phyloP scores from a whole-genome alignment of 2,329 filamentous ascomycete species.

The Scortechinia acanthostroma region DNA sequence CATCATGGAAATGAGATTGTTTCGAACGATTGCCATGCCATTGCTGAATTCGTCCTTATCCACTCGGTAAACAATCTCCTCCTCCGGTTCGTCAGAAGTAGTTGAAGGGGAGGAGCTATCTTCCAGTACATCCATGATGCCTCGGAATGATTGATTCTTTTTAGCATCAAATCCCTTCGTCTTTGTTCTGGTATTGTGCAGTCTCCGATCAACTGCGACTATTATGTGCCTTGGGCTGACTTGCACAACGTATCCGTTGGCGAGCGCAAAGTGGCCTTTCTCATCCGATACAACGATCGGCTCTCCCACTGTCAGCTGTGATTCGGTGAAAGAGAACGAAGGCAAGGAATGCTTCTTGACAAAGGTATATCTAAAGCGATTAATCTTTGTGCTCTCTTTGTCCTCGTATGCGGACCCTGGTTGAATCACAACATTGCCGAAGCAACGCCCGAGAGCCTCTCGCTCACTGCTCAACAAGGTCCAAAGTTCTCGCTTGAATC shows the following conservation, averaged over 20 bases:
- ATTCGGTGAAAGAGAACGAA: slow-evolving; percentile 60
- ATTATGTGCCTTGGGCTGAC: slow-evolving; percentile 50
- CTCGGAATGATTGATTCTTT: slow-evolving; percentile 57
- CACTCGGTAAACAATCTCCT: slow-evolving; percentile 49
- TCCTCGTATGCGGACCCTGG: slow-evolving; percentile 48
- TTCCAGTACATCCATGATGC: slow-evolving; percentile 57
- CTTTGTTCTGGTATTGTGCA: slow-evolving; percentile 57
- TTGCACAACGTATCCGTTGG: slow-evolving; percentile 63
- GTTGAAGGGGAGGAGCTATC: slow-evolving; percentile 28
- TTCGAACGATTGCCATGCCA: slow-evolving; percentile 65
- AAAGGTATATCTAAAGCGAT: slow-evolving; percentile 62
- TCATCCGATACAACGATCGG: slow-evolving; percentile 70
- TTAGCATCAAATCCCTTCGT: slow-evolving; percentile 48
- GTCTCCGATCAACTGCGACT: slow-evolving; percentile 61
- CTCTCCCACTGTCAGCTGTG: slow-evolving; percentile 61
- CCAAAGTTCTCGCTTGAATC: slow-evolving; percentile 64
- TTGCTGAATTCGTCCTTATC: slow-evolving; percentile 75
- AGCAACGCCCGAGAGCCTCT: slow-evolving; percentile 61
- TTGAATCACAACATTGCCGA: slow-evolving; percentile 58
- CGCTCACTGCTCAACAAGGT: slow-evolving; percentile 67
- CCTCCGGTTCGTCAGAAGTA: slow-evolving; percentile 20
- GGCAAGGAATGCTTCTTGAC: slow-evolving; percentile 39
- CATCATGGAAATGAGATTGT: slow-evolving; percentile 68
- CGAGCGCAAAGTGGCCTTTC: slow-evolving; percentile 65
- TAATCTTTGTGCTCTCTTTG: slow-evolving; percentile 56